Evolutionary conservation across 2,329 filamentous ascomycete genomes (phyloP), one percentile per base, ranked within the genome.

Genomic region (Rhynchosporium graminicola): DNA sequence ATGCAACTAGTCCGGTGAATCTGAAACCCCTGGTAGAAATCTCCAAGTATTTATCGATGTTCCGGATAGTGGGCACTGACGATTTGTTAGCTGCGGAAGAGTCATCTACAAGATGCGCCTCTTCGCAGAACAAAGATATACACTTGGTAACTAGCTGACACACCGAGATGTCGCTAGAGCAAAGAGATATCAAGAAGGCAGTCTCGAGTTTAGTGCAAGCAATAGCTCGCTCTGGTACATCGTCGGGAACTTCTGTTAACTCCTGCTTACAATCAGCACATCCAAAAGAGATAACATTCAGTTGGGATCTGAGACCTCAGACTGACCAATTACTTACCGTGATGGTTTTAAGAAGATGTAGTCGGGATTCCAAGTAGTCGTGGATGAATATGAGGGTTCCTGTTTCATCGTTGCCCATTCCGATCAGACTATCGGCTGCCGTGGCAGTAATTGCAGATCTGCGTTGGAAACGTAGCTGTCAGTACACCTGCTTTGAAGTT

Each of bases 1-100:
- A 90, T 2, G 87, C 87, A 10, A 89, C 87, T 7, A 88, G 75
- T 0, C 87, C 87, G 7, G 87, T 89, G 68, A 89, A 87, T 33
- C 85, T 80, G 69, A 89, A 89, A 1, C 80, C 82, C 47, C 81
- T 83, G 1, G 86, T 87, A 1, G 85, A 81, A 57, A 90, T 83
- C 65, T 88, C 86, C 29, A 78, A 76, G 64, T 86, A 89, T 1
- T 86, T 76, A 6, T 85, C 82, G 40, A 80, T 79, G 65, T 90
- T 90, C 42, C 84, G 82, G 51, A 87, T 77, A 13, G 87, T 75
- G 0, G 83, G 79, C 20, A 80, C 75, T 9, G 81, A 77, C 2
- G 79, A 76, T 66, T 85, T 85, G 15, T 78, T 74, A 2, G 80
- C 76, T 59, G 82, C 80, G 33, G 79, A 77, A 28, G 79, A 77